phyloP scores from a whole-genome alignment of 441 rosid species.

The Caryocar brasiliense region DNA sequence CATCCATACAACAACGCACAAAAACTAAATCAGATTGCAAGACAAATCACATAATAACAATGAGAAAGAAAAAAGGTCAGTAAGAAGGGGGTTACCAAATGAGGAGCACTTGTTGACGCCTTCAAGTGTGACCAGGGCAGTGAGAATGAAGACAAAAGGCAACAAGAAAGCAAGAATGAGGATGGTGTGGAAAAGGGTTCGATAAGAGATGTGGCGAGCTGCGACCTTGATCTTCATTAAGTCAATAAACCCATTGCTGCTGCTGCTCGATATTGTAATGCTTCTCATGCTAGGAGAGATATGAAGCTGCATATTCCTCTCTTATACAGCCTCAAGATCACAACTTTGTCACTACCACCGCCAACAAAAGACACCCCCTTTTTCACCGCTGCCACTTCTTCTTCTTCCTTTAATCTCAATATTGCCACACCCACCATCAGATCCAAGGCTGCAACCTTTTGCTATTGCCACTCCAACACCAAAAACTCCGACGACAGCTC shows the following conservation, averaged over 20 bases:
- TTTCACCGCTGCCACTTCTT: background rate
- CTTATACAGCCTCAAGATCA: conserved; percentile 50
- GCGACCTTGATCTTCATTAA: conserved; percentile 99
- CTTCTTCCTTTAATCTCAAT: too few relatives aligned
- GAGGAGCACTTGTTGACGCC: conserved; percentile 99
- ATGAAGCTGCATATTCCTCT: conserved; percentile 98
- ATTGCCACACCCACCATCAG: conserved; percentile 57
- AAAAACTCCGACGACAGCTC: background rate
- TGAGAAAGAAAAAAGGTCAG: background rate
- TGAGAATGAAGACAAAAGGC: conserved; percentile 95
- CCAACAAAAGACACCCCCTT: conserved; percentile 1
- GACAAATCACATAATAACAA: background rate
- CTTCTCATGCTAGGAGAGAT: conserved; percentile 99
- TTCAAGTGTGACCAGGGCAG: conserved; percentile 97
- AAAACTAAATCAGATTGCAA: background rate
- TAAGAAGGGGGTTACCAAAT: conserved; percentile 42
- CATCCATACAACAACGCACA: conserved; percentile 7
- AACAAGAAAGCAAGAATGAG: conserved; percentile 94
- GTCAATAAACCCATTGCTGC: conserved; percentile 92
- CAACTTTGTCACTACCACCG: conserved; percentile 13
- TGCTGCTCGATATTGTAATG: conserved; percentile 72
- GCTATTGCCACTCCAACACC: conserved; percentile 19
- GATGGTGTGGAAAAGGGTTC: conserved; percentile 90
- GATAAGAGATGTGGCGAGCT: conserved; percentile 96
- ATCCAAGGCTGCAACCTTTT: conserved; percentile 32